Percentiles rank a stretch among this genome's conserved stretches.
Conservation (phyloP, 2,329 filamentous ascomycete genomes). For the Ascochyta pisi region DNA sequence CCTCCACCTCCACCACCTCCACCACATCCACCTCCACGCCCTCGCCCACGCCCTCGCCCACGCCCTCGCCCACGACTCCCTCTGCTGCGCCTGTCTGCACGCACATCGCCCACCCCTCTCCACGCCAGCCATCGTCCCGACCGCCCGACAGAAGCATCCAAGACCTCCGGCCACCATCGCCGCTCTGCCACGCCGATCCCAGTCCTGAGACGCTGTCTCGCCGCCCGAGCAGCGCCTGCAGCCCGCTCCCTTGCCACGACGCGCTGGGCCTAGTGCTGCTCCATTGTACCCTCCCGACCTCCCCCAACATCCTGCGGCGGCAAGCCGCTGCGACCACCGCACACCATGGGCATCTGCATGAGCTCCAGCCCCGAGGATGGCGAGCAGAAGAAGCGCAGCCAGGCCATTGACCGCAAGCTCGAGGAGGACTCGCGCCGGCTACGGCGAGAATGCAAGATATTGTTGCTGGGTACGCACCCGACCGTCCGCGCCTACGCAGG, state of each 20-base stretch:
- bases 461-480: constrained; percentile 77
- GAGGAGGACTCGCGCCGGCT: constrained; percentile 94
- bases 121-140: constrained; percentile 12
- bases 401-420: constrained; percentile 90
- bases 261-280: constrained; percentile 40
- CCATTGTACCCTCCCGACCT: constrained; percentile 24
- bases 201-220: constrained; percentile 29
- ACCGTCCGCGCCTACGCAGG: constrained; percentile 12
- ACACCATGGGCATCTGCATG: constrained; percentile 90
- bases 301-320: constrained; percentile 36
- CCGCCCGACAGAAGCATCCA: constrained; percentile 33
- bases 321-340: constrained; percentile 35
- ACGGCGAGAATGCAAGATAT: constrained; percentile 97
- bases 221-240: constrained; percentile 19
- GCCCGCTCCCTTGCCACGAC: constrained; percentile 36
- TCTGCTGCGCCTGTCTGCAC: constrained; percentile 6
- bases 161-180: constrained; percentile 24
- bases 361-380: constrained; percentile 85
- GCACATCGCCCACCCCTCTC: neutral
- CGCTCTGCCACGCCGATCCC: constrained; percentile 32
- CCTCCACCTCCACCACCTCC: constrained; percentile 24
- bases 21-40: constrained; percentile 26
- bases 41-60: constrained; percentile 27
- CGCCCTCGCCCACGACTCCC: constrained; percentile 20
- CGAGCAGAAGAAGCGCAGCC: constrained; percentile 94